Evolutionary conservation across 768 basidiomycete genomes (phyloP), one percentile per base, ranked within the genome.

Genomic region (Leccinum truebloodii): DNA sequence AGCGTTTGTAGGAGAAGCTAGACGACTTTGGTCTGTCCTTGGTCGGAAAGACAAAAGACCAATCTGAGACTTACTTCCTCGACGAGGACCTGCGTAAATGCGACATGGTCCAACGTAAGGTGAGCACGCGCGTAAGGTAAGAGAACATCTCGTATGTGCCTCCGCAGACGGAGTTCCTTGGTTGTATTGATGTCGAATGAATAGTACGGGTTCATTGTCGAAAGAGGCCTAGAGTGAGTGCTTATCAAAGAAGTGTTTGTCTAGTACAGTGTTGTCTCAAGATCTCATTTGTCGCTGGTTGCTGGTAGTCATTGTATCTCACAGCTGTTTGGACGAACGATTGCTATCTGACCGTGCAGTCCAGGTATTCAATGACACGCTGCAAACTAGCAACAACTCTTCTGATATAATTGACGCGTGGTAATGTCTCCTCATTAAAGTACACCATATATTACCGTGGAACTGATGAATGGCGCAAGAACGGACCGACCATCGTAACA

Each of bases 91-190:
- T 83, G 76, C 4, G 87, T 88, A 65, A 81, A 84, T 14, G 76
- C 68, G 49, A 84, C 71, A 67, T 89, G 81, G 67, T 87, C 79
- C 57, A 73, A 80, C 0, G 85, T 82, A 34, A 86, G 71, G 70
- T 90, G 81, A 18, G 68, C 71, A 37, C 77, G 77, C 7, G 76
- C 80, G 65, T 89, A 90, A 46, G 80, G 76, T 30, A 83, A 73
- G 30, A 89, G 77, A 30, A 87, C 70, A 37, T 79, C 72, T 44
- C 79, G 83, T 59, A 89, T 82, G 66, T 88, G 87, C 51, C 63
- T 63, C 37, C 69, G 70, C 63, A 71, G 56, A 59, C 65, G 71
- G 54, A 68, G 61, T 26, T 72, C 70, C 20, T 39, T 57, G 51
- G 59, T 28, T 10, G 66, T 59, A 41, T 70, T 48, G 59, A 68